Base-by-base conservation (phyloP, 345 rosid genomes). In the Lepidium africanum region DNA sequence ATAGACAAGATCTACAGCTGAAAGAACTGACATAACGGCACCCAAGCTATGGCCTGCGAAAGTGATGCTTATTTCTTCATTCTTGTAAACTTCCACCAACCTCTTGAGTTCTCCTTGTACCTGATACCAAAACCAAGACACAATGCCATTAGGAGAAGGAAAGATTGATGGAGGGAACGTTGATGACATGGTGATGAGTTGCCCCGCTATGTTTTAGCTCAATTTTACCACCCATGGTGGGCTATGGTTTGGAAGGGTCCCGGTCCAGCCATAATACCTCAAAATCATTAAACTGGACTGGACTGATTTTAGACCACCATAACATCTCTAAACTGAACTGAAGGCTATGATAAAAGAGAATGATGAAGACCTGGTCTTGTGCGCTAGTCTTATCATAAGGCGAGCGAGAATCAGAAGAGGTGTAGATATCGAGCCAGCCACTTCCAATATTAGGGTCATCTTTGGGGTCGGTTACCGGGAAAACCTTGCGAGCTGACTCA, bases 1-100 rank as follows among this genome's bases (percentile, higher is more conserved):
- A 10, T 69, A 41, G 7, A 73, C 82, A 16, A 90, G 71, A 78
- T 87, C 96, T 5, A 72, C 69, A 5, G 94, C 87, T 16, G 71
- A 76, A 33, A 90, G 69, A 23, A 81, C 76, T 57, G 84, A 82
- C 21, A 86, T 60, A 1, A 90, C 78, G 9, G 76, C 89, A 1
- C 91, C 91, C 42, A 87, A 63, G 80, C 89, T 89, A 68, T 84
- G 91, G 6, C 93, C 89, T 0, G 84, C 67, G 56, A 79, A 27
- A 0, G 89, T 87, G 49, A 83, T 84, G 80, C 88, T 85, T 47
- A 80, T 56, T 63, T 84, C 93, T 57, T 87, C 96, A 1, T 83
- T 67, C 79, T 80, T 75, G 77, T 59, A 84, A 39, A 54, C 10
- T 15, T 84, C 74, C 19, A 89, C 61, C 42, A 89, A 76, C 62